Conservation (phyloP, 495 filamentous ascomycete species). For the Chlorociboria aeruginascens region DNA sequence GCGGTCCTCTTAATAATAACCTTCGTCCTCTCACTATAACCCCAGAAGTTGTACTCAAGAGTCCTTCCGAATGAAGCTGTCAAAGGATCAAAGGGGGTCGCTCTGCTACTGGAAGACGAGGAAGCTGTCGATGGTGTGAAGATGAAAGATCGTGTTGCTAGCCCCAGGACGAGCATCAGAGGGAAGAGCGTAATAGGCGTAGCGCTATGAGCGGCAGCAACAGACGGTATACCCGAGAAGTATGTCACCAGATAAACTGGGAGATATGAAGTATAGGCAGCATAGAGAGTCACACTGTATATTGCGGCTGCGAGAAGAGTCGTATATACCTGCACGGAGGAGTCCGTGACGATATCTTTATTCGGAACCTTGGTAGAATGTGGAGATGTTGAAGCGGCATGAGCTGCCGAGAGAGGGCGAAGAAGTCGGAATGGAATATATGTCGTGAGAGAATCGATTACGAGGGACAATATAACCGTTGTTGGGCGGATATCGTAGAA, state of each 20-base stretch:
- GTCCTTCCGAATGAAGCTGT: conserved; percentile 46
- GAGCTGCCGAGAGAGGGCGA: conserved; percentile 48
- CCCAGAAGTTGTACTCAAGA: conserved; percentile 47
- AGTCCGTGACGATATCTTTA: conserved; percentile 57
- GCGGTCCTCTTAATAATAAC: conserved; percentile 52
- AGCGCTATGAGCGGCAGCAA: conserved; percentile 49
- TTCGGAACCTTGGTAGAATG: conserved; percentile 37
- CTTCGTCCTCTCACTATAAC: conserved; percentile 49
- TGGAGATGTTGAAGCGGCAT: conserved; percentile 40
- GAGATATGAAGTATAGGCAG: conserved; percentile 52
- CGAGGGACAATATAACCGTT: conserved; percentile 42
- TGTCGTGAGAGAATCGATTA: conserved; percentile 52
- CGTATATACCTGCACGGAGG: conserved; percentile 46
- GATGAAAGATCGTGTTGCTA: conserved; percentile 58
- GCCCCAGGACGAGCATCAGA: conserved; percentile 40
- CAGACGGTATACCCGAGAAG: conserved; percentile 54
- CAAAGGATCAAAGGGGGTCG: conserved; percentile 35
- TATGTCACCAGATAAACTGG: conserved; percentile 53
- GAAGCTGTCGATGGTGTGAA: conserved; percentile 54
- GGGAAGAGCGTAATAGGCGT: conserved; percentile 45
- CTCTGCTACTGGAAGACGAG: conserved; percentile 3
- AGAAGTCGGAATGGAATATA: conserved; percentile 61
- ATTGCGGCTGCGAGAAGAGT: conserved; percentile 52
- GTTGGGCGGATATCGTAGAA: conserved; percentile 57
- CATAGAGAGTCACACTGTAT: conserved; percentile 53